A percentile compares a stretch with the other conserved stretches of the same genome.
These are phyloP conservation scores for Strobilomyces echinocephalus DNA, from an alignment of 768 basidiomycete genomes.

Conservation along the genomic window DNA sequence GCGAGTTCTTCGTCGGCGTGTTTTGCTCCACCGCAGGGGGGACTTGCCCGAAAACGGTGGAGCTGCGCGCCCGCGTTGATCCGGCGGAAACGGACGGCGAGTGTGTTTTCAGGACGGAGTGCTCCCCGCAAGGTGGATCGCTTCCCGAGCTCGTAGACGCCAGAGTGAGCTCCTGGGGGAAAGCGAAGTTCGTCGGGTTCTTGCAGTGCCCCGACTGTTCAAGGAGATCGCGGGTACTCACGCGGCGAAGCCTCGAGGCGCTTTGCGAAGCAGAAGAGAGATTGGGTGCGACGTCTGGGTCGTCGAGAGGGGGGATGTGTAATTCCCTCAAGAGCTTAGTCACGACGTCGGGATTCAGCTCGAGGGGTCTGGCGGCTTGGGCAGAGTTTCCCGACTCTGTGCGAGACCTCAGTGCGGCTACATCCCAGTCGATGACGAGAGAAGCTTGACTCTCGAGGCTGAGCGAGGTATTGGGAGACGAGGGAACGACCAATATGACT, in stretches of 20 bases:
- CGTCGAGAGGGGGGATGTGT: conserved; percentile 10
- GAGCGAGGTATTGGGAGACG: conserved; percentile 33
- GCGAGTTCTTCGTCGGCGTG: conserved; percentile 1
- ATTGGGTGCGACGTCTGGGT: conserved; percentile 8
- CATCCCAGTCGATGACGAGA: conserved; percentile 46
- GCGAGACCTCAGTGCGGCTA: conserved; percentile 34
- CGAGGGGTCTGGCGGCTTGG: conserved; percentile 23
- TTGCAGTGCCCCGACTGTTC: conserved; percentile 14
- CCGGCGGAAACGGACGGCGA: conserved; percentile 18
- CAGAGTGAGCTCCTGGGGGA: conserved; percentile 1
- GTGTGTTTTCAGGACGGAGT: conserved; percentile 15
- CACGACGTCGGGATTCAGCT: conserved; percentile 22
- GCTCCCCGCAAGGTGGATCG: conserved; percentile 3
- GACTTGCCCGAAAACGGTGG: conserved; percentile 8
- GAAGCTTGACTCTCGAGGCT: conserved; percentile 55
- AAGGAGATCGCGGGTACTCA: conserved; percentile 22
- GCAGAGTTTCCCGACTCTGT: conserved; percentile 15
- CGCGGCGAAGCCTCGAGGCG: conserved; percentile 11
- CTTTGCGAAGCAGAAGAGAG: conserved; percentile 1
- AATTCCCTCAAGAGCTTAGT: conserved; percentile 22
- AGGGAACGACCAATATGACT: conserved; percentile 47
- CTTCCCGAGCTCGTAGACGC: background rate
- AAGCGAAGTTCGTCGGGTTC: conserved; percentile 4
- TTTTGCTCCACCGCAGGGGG: conserved; percentile 4
- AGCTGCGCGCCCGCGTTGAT: conserved; percentile 15